Evolutionary conservation across 768 basidiomycete genomes (phyloP), one percentile per base, ranked within the genome.

Genomic region (Lanmaoa rubissima): DNA sequence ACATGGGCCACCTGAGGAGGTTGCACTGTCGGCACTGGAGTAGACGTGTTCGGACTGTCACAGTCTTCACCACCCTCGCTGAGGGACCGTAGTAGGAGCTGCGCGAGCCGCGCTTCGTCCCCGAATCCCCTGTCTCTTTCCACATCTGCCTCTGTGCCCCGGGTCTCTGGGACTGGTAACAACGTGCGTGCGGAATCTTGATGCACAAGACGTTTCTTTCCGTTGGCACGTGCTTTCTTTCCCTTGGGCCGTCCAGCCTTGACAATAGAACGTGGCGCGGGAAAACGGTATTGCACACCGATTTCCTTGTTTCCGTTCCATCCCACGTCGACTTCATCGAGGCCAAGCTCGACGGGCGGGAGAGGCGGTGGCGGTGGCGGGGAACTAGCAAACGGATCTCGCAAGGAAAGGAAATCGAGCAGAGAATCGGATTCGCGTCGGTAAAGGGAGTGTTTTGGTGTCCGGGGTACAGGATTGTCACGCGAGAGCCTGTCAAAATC

Each of bases 351-450:
- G 0, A 63, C 19, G 17, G 71, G 62, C n/a, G 68, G 68, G 11
- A 68, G 51, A 36, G 69, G 68, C 4, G 72, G 70, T 7, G 70
- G 72, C n/a, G 59, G 68, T 1, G 70, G 69, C n/a, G 70, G 70
- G 1, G 60, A 65, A 19, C 72, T 73, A 16, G 71, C 71, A 5
- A 72, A 72, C 19, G 71, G 71, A 51, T 72, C 71, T 47, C 69
- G 68, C 59, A 72, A 54, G 11, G 70, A 72, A 52, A 73, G 68
- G 42, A 74, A 72, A 59, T 72, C 71, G 21, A 70, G 60, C 0
- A 63, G 24, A 39, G 70, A 65, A 58, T 72, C 70, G 43, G 65
- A 63, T 54, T 58, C 60, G 31, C 61, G 59, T 8, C 61, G 61
- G 24, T 65, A 59, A 42, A 68, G 35, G 2, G 66, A 61, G 34